Evolutionary conservation across 257 asterid species (phyloP), one percentile per base, ranked within the genome.

Genomic region (Plantago major): DNA sequence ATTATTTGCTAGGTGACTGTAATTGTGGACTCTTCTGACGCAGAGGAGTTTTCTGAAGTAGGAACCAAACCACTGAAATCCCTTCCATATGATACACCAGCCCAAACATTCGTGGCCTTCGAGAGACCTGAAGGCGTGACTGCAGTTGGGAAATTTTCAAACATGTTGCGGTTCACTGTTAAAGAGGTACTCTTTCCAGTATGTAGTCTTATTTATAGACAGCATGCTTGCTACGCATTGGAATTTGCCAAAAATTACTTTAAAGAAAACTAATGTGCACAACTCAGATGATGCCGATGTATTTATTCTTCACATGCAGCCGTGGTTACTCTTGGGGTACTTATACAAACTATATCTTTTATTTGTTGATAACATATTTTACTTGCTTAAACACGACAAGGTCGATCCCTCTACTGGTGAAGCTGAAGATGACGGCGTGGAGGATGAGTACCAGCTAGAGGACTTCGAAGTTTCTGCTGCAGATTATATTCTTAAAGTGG

Each of bases 361-460:
- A 22, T 22, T 22, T 52, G 48, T 51, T 50, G 47, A 1, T 42
- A 13, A 53, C 46, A 42, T n/a, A 38, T 43, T 14, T 12, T 55
- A 16, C n/a, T 12, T 53, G 58, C 44, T 55, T 55, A 22, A 52
- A 62, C 49, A 61, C 58, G 50, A 43, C 28, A 62, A 93, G 99
- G 97, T 93, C 71, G 99, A 93, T 71, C 67, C 90, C 65, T 79
- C 97, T 30, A 89, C 95, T 53, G 97, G 99, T n/a, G 99, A 93
- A 71, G 86, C 85, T 42, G 97, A 90, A 72, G 99, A 93, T n/a
- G 97, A 93, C 70, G 96, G 95, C 0, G 95, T 85, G 63, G 99
- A 93, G 78, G 99, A 94, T 67, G 96, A 90, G 68, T 94, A 94
- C 82, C 99, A 90, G 73, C 83, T 94, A 7, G 99, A 94, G 76